Evolutionary conservation across 2,329 filamentous ascomycete species (phyloP), one percentile per base, ranked within the genome.

Genomic region (Dothideomycetes sp.): DNA sequence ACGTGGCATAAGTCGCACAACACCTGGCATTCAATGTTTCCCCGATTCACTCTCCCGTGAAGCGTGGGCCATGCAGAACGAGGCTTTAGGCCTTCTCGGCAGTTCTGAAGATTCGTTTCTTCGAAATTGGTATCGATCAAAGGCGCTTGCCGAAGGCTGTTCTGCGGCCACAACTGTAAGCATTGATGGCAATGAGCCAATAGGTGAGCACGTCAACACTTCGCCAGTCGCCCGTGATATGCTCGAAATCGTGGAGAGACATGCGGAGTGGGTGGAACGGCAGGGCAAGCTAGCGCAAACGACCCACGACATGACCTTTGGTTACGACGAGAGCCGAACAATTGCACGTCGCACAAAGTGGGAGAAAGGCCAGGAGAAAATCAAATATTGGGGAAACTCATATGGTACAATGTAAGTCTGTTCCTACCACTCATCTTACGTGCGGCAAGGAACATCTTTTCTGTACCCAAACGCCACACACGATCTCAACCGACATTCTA

Each of bases 151-250:
- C 18, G 35, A 47, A 27, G 43, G 47, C n/a, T 52, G 50, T 39
- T 44, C 45, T 3, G 40, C 37, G 16, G 15, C 41, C 4, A 34
- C 22, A 9, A 45, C 4, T n/a, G 44, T 18, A 15, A 40, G 19
- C 32, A 19, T 12, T 11, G n/a, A 41, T 32, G 38, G 24, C 10
- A 31, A 24, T 4, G 32, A 36, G 29, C 19, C 33, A 15, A 61
- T 65, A 40, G 60, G 56, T 42, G 55, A 58, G 40, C 64, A 64
- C 47, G 53, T 65, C 42, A 61, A 60, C 15, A 70, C 66, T 0
- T 62, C 65, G 2, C 60, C 61, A 11, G 64, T 68, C 3, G 65
- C 63, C 3, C 52, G 61, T 32, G 68, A 71, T 42, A 69, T 71
- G 61, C 49, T 70, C 7, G 60, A 64, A 33, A 61, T 70, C 22